These are phyloP conservation scores for Oryza brachyantha DNA, from an alignment of 176 grass and related monocot species.

Conservation along the genomic window DNA sequence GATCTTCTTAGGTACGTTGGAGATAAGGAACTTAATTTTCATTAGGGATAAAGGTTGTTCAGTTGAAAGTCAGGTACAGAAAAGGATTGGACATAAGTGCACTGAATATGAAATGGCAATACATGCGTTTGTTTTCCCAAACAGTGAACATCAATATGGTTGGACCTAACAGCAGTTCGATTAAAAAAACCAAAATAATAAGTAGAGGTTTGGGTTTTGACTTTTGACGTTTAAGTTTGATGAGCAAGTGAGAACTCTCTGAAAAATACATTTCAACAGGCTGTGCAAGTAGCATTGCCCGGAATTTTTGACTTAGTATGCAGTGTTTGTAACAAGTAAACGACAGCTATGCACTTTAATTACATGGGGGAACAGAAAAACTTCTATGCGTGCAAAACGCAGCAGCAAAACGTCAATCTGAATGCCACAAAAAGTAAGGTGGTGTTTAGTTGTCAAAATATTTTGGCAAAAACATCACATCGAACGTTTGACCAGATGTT, in stretches of 20 bases:
- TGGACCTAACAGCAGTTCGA: constrained; percentile 26
- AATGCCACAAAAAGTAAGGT: neutral
- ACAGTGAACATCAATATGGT: neutral
- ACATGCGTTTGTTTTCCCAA: neutral
- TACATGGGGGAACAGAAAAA: neutral
- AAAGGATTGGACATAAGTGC: neutral
- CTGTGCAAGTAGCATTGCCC: neutral
- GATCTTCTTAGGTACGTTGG: neutral
- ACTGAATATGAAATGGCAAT: neutral
- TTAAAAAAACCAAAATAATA: neutral
- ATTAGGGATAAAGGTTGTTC: neutral
- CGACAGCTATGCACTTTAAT: neutral
- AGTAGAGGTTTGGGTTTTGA: neutral
- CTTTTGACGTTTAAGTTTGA: neutral
- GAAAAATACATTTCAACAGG: neutral
- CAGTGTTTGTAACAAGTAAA: neutral
- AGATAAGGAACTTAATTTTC: neutral
- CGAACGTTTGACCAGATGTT: too few relatives aligned
- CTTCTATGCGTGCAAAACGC: neutral
- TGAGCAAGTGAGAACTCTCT: constrained; percentile 11
- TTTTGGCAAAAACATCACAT: too few relatives aligned
- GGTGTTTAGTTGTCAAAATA: too few relatives aligned
- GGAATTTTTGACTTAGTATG: neutral
- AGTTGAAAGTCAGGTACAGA: neutral
- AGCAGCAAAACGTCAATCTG: neutral